A percentile compares a stretch with the other conserved stretches of the same genome.
These are phyloP conservation scores for Boehmeria nivea DNA, from an alignment of 306 rosid genomes.

Conservation along the genomic window DNA sequence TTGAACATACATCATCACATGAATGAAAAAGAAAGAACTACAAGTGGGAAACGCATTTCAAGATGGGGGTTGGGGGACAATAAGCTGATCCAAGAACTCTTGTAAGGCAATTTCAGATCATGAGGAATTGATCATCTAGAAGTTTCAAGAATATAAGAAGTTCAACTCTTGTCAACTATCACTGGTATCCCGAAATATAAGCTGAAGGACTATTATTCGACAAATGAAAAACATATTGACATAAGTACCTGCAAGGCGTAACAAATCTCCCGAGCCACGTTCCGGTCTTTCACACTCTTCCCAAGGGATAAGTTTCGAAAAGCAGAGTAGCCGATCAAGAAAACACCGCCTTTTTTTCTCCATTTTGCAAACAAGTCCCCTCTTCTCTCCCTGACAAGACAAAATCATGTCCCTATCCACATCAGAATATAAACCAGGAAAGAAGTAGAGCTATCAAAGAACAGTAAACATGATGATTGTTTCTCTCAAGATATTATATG, in stretches of 20 bases:
- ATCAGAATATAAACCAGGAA: neutral
- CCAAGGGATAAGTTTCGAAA: slow-evolving; percentile 84
- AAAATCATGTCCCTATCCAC: slow-evolving; percentile 24
- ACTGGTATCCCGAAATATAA: neutral
- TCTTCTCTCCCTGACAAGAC: slow-evolving; percentile 72
- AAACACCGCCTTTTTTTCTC: slow-evolving; percentile 91
- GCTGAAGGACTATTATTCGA: neutral
- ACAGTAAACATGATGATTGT: neutral
- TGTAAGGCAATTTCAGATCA: neutral
- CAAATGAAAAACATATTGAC: slow-evolving; percentile 3
- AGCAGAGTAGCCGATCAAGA: slow-evolving; percentile 80
- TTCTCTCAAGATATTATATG: too few relatives aligned
- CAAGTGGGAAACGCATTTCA: too few relatives aligned
- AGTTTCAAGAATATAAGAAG: neutral
- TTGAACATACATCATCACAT: slow-evolving; percentile 20
- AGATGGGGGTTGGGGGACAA: too few relatives aligned
- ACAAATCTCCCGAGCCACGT: slow-evolving; percentile 64
- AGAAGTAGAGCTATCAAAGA: neutral
- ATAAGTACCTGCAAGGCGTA: slow-evolving; percentile 68
- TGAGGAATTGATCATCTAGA: neutral
- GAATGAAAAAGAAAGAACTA: slow-evolving; percentile 18
- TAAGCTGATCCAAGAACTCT: neutral
- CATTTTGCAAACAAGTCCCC: slow-evolving; percentile 71
- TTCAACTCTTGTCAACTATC: neutral
- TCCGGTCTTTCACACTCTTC: slow-evolving; percentile 75